Base-by-base conservation (phyloP, 1,284 basidiomycete species). In the Agaricales sp. region DNA sequence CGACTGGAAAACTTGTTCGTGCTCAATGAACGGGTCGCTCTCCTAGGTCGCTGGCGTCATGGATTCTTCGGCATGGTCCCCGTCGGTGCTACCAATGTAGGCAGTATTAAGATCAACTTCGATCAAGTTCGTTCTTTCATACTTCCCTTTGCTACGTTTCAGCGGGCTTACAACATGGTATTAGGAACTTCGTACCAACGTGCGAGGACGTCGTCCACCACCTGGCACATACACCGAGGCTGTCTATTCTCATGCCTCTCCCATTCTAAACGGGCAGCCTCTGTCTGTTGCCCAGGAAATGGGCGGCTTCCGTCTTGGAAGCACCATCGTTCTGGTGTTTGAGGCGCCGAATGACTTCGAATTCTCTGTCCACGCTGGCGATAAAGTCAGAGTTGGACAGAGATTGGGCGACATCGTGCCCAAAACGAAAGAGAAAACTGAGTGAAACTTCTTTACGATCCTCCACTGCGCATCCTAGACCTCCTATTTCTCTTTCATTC, bases 1-100 rank as follows among this genome's bases (percentile, higher is more conserved):
- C 82, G 94, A 4, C 73, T 98, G 14, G 82, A 89, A 60, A 93
- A 98, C 63, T 68, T 99, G 21, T 99, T 99, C 57, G 92, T 99
- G 8, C 75, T 99, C 16, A 99, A 99, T 64, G 95, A 99, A 68
- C 85, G 95, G 16, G 95, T 99, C 6, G 92, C 95, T 0, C 71
- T 99, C n/a, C 81, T 99, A 24, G 96, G 95, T 3, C 74, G 92
- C 49, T 99, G 96, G 95, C 80, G 82, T 61, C 73, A 96, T 61
- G 95, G 95, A 3, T 98, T 98, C 74, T 99, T 97, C 65, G 75
- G 87, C 38, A 98, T 98, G 93, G 82, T 95, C 0, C 95, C 95
- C 11, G 94, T 99, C 22, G 96, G 95, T 6, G 95, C 96, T 2
- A 98, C 95, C 18, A 99, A 99, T 63, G 96, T 99, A 50, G 95